Evolutionary conservation across 2,329 filamentous ascomycete genomes (phyloP).

Genomic region (Raffaelea albimanens): DNA sequence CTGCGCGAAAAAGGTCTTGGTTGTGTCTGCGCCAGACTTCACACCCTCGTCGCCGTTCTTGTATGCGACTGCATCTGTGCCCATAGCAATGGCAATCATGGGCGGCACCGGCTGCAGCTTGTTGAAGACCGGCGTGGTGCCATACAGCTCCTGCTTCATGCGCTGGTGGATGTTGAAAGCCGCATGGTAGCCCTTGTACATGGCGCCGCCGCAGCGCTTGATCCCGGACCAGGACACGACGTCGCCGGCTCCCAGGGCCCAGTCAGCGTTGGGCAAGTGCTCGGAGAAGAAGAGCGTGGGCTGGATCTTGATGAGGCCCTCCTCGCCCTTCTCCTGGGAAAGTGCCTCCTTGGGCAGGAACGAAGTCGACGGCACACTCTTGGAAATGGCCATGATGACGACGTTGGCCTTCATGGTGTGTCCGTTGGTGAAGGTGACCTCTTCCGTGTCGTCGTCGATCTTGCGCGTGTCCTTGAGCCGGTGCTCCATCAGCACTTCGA

Average conservation of each 20-base stretch:
- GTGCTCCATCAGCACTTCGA: slow-evolving; percentile 55
- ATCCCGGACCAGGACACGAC: slow-evolving; percentile 65
- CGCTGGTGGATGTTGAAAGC: slow-evolving; percentile 59
- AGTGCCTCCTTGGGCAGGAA: slow-evolving; percentile 52
- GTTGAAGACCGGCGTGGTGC: slow-evolving; percentile 32
- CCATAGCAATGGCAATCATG: slow-evolving; percentile 63
- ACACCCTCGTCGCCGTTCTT: slow-evolving; percentile 49
- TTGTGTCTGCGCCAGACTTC: slow-evolving; percentile 50
- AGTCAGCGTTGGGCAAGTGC: slow-evolving; percentile 43
- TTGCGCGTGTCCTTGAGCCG: slow-evolving; percentile 42
- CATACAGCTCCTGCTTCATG: slow-evolving; percentile 36
- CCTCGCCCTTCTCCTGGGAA: slow-evolving; percentile 38
- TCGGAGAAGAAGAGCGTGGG: slow-evolving; percentile 45
- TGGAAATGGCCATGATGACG: slow-evolving; percentile 62
- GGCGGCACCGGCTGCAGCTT: slow-evolving; percentile 46
- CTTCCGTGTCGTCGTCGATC: slow-evolving; percentile 28
- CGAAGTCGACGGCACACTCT: slow-evolving; percentile 48
- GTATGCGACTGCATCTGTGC: slow-evolving; percentile 58
- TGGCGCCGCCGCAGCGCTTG: slow-evolving; percentile 68
- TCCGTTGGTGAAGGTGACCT: slow-evolving; percentile 52
- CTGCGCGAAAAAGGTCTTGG: slow-evolving; percentile 55
- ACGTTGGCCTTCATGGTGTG: slow-evolving; percentile 50
- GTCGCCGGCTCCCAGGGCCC: slow-evolving; percentile 64
- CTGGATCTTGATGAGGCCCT: slow-evolving; percentile 54
- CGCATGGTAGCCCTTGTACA: slow-evolving; percentile 60